These are phyloP conservation scores for Eleusine indica DNA, from an alignment of 176 grass and related monocot species.

Conservation along the genomic window DNA sequence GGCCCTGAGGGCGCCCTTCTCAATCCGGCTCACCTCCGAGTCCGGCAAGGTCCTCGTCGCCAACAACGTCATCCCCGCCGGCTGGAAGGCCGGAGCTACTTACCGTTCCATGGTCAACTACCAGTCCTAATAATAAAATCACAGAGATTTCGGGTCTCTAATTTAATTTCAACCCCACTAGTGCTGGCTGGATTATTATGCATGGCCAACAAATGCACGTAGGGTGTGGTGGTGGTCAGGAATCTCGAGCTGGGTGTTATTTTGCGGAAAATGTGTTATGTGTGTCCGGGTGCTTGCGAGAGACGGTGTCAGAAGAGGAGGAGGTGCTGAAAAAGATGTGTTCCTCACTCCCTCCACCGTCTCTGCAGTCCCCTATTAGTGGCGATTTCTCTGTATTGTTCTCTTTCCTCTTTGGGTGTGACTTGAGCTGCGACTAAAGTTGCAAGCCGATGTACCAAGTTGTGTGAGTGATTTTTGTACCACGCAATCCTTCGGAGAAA, in stretches of 20 bases:
- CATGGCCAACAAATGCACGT: constrained; percentile 3
- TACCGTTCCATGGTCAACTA: constrained; percentile 73
- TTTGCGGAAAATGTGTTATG: constrained; percentile 9
- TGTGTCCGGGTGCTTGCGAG: constrained; percentile 41
- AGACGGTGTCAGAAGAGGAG: constrained; percentile 61
- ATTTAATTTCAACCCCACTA: not conserved
- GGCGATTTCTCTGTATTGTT: not conserved
- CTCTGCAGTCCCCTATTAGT: constrained; percentile 35
- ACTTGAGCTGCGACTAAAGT: constrained; percentile 22
- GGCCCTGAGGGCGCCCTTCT: constrained; percentile 58
- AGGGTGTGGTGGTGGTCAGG: constrained; percentile 25
- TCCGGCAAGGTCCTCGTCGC: constrained; percentile 58
- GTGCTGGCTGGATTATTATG: constrained; percentile 30
- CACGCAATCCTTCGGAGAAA: constrained; percentile 33
- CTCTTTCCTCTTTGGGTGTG: not conserved
- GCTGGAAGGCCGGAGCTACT: constrained; percentile 59
- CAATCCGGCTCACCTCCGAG: constrained; percentile 65
- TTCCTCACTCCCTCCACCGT: constrained; percentile 49
- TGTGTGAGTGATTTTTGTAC: constrained; percentile 45
- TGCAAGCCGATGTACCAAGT: constrained; percentile 44
- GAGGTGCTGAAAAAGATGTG: constrained; percentile 25
- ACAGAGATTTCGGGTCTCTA: not conserved
- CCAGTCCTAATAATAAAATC: constrained; percentile 20
- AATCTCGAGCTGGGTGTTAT: constrained; percentile 9
- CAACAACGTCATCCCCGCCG: constrained; percentile 55